Percentiles rank a stretch among this genome's conserved stretches.
These are phyloP conservation scores for Grosmannia penicillata DNA, from an alignment of 2,329 filamentous ascomycete genomes.

Conservation along the genomic window DNA sequence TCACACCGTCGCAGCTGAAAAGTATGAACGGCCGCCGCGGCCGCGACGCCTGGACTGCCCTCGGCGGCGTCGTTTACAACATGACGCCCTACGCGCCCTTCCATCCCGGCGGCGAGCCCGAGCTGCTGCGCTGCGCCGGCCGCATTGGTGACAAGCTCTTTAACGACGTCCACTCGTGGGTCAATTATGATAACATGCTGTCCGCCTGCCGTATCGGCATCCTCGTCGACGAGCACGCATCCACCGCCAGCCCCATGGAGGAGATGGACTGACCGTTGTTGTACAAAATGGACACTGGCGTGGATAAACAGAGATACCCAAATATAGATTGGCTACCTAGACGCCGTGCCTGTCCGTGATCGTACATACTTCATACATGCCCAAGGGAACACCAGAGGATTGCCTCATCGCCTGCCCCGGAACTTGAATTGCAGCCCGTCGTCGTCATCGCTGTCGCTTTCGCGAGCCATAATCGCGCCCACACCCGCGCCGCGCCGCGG, in stretches of 20 bases:
- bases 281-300: no score
- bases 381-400: no score
- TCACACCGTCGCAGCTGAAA: constrained; percentile 70
- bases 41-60: constrained; percentile 77
- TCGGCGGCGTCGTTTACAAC: constrained; percentile 88
- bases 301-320: neutral
- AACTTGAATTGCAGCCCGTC: constrained; percentile 43
- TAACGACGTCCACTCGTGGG: constrained; percentile 55
- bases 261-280: constrained; percentile 38
- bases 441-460: constrained; percentile 13
- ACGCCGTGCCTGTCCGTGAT: no score
- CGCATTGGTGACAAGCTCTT: constrained; percentile 49
- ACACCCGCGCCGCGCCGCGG: constrained; percentile 1
- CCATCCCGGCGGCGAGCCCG: constrained; percentile 74
- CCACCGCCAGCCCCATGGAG: constrained; percentile 31
- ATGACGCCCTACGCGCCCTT: constrained; percentile 79
- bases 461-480: no score
- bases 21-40: constrained; percentile 69
- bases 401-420: constrained; percentile 34
- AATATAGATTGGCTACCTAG: no score
- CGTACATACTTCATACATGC: no score
- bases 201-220: constrained; percentile 47
- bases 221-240: constrained; percentile 39
- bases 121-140: constrained; percentile 50
- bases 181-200: constrained; percentile 59